These are phyloP conservation scores for Trichoderma asperelloides DNA, from an alignment of 495 filamentous ascomycete species.

Conservation along the genomic window DNA sequence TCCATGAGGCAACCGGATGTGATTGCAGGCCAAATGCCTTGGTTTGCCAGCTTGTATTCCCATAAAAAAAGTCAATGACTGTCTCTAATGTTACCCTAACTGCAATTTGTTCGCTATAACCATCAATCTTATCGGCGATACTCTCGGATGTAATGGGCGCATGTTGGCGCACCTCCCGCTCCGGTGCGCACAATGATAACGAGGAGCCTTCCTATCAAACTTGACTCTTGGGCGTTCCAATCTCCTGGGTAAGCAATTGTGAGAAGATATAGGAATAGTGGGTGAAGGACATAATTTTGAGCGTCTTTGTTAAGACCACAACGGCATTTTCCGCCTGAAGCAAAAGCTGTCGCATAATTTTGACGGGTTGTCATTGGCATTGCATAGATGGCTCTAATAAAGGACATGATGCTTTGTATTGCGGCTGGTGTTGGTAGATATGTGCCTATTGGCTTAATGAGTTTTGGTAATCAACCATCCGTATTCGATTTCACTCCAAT, in stretches of 20 bases:
- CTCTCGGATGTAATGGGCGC: conserved; percentile 20
- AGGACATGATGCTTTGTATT: background rate
- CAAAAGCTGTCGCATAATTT: background rate
- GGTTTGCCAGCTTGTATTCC: conserved; percentile 10
- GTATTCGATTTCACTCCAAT: conserved; percentile 11
- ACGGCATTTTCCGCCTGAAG: background rate
- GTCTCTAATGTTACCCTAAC: conserved; percentile 10
- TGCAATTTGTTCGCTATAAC: background rate
- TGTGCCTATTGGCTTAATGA: background rate
- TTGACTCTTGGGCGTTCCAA: background rate
- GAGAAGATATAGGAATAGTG: conserved; percentile 8
- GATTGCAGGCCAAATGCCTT: conserved; percentile 12
- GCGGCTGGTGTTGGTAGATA: background rate
- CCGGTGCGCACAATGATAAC: conserved; percentile 17
- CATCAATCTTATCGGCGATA: conserved; percentile 7
- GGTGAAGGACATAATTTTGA: background rate
- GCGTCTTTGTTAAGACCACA: background rate
- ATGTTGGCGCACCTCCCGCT: conserved; percentile 17
- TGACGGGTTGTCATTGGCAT: background rate
- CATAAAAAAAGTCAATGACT: conserved; percentile 9
- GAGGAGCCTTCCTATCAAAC: conserved; percentile 5
- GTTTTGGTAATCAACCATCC: conserved; percentile 9
- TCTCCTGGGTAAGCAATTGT: background rate
- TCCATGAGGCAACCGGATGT: background rate
- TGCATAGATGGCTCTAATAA: background rate